Base-by-base conservation (phyloP, 2,329 filamentous ascomycete species). In the Talaromyces sp. region DNA sequence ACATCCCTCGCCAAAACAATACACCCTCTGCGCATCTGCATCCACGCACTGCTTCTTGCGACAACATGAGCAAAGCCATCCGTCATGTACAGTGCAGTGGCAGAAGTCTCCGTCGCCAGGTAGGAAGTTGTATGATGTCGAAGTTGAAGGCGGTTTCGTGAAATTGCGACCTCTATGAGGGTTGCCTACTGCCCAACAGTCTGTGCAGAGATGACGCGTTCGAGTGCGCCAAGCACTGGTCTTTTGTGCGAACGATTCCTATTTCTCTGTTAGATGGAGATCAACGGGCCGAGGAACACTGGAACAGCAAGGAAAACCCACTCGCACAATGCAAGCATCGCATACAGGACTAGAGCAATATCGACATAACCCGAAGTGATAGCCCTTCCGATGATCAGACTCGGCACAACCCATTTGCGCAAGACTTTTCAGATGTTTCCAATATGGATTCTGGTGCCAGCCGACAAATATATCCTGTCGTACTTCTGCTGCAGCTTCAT, bases 321-420 rank as follows among this genome's bases (percentile, higher is more conserved):
- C 68, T 29, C 69, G 69, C 34, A 75, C 73, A 11, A 75, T 70
- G 63, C 73, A 75, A 7, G 71, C 71, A 34, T 72, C 72, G 58
- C 74, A 75, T 19, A 75, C 71, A 31, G 72, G 73, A 59, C 67
- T 68, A 15, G 72, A 74, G 61, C 74, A 75, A 64, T 70, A 73
- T 15, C 68, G 70, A 64, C 74, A 75, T 29, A 71, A 66, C 3
- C 64, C 62, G 4, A 65, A 51, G 22, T 67, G 67, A 31, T 69
- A 64, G 2, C 71, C 71, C 59, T 70, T 72, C 31, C 68, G 71
- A 59, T 75, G 73, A 13, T 63, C 68, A 8, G 43, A 62, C 27
- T 72, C 72, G 1, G 70, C 70, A 65, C 74, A 75, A 34, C 67
- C 63, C 65, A 71, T 71, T 5, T 66, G 66, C 15, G 71, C 68